phyloP scores from a whole-genome alignment of 2,329 filamentous ascomycete genomes.

The Pseudogymnoascus pannorum region DNA sequence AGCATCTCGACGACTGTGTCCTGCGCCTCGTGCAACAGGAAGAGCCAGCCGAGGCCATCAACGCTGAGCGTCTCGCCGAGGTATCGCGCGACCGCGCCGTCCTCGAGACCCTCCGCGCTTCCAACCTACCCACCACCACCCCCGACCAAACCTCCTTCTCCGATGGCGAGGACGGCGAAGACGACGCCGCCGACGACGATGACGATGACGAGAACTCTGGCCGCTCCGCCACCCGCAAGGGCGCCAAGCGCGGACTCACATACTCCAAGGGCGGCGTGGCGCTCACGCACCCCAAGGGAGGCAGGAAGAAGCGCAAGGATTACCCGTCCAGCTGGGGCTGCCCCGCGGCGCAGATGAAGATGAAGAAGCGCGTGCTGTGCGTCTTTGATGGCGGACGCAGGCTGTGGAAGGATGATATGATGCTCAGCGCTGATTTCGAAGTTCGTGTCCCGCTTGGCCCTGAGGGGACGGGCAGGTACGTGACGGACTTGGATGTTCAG shows the following conservation, averaged over 20 bases:
- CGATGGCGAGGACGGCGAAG: slow-evolving; percentile 33
- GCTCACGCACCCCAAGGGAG: slow-evolving; percentile 46
- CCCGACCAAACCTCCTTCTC: slow-evolving; percentile 40
- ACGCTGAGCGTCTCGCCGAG: slow-evolving; percentile 57
- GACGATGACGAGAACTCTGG: slow-evolving; percentile 51
- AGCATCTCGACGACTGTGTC: slow-evolving; percentile 78
- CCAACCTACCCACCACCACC: slow-evolving; percentile 34
- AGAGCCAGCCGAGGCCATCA: slow-evolving; percentile 62
- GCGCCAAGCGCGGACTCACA: slow-evolving; percentile 51
- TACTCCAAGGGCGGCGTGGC: slow-evolving; percentile 68
- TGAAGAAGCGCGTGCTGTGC: slow-evolving; percentile 93
- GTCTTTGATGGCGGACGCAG: slow-evolving; percentile 84
- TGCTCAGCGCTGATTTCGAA: slow-evolving; percentile 92
- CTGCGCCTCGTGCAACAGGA: slow-evolving; percentile 65
- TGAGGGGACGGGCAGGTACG: slow-evolving; percentile 52
- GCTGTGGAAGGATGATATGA: slow-evolving; percentile 97
- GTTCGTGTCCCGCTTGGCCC: slow-evolving; percentile 77
- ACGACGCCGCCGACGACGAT: slow-evolving; percentile 52
- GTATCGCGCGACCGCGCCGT: slow-evolving; percentile 58
- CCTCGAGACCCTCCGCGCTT: slow-evolving; percentile 56
- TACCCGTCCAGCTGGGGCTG: slow-evolving; percentile 94
- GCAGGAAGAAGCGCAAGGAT: slow-evolving; percentile 82
- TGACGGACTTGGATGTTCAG: slow-evolving; percentile 89
- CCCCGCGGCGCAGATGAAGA: slow-evolving; percentile 86
- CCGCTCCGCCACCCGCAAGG: slow-evolving; percentile 28